Evolutionary conservation across 225 moss, liverwort and hornwort species (phyloP).

Genomic region (Rhytidiadelphus loreus): DNA sequence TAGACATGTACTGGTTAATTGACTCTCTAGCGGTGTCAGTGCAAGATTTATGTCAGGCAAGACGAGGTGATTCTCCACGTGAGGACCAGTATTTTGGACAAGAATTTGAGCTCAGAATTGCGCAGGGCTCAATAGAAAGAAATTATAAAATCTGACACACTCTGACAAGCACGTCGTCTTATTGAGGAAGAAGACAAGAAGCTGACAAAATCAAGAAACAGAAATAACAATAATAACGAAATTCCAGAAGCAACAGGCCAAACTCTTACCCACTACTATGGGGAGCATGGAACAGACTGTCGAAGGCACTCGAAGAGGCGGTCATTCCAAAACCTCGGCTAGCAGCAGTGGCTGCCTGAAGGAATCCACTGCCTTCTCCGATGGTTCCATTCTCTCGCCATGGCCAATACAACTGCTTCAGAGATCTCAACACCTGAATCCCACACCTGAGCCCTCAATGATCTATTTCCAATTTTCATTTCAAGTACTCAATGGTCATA

Average conservation of each 20-base stretch:
- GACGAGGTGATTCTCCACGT: neutral
- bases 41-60: neutral
- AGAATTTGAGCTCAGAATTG: neutral
- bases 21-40: neutral
- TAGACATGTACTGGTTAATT: neutral
- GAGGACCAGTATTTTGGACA: neutral
- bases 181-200: neutral
- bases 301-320: slow-evolving; percentile 31
- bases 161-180: neutral
- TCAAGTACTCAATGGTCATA: neutral
- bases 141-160: neutral
- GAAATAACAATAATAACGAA: neutral
- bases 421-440: slow-evolving; percentile 28
- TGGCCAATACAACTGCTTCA: slow-evolving; percentile 74
- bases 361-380: slow-evolving; percentile 70
- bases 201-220: neutral
- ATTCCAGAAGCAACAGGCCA: neutral
- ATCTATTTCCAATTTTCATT: neutral
- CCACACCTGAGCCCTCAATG: neutral
- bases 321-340: slow-evolving; percentile 61
- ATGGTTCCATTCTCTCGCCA: slow-evolving; percentile 74
- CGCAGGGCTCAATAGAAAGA: neutral
- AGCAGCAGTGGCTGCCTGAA: slow-evolving; percentile 84
- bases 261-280: slow-evolving; percentile 24
- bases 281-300: slow-evolving; percentile 32